A percentile compares a stretch with the other conserved stretches of the same genome.
Conservation (phyloP, 768 basidiomycete genomes). For the Chalciporus chontae region DNA sequence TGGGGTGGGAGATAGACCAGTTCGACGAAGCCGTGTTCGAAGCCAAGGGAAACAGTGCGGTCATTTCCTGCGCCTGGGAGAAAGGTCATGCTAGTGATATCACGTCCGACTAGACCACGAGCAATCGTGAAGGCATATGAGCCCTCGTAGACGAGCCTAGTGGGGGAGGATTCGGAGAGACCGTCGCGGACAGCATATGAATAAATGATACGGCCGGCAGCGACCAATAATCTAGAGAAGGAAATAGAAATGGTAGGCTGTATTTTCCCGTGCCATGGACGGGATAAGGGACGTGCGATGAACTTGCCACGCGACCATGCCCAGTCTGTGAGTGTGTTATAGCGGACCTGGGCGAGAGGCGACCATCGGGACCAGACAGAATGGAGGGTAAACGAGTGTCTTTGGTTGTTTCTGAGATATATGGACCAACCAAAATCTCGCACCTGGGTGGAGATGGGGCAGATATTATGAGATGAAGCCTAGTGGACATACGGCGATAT, state of each 20-base stretch:
- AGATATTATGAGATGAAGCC: background rate
- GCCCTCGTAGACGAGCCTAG: conserved; percentile 47
- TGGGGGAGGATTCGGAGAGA: conserved; percentile 30
- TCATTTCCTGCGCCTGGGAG: conserved; percentile 43
- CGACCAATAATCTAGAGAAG: conserved; percentile 53
- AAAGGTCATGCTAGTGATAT: conserved; percentile 56
- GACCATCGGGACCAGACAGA: conserved; percentile 44
- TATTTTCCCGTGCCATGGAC: conserved; percentile 52
- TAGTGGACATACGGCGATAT: conserved; percentile 38
- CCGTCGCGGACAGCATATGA: conserved; percentile 48
- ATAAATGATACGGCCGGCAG: conserved; percentile 54
- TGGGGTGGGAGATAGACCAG: conserved; percentile 36
- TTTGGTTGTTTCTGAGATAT: conserved; percentile 48
- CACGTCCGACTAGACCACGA: conserved; percentile 31
- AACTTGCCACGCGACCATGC: conserved; percentile 52
- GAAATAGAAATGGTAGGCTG: conserved; percentile 58
- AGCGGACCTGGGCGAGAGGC: conserved; percentile 41
- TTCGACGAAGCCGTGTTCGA: conserved; percentile 56
- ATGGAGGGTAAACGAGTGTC: conserved; percentile 52
- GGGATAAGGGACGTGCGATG: conserved; percentile 61
- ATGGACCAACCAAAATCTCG: conserved; percentile 56
- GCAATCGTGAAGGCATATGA: conserved; percentile 36
- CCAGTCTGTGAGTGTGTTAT: conserved; percentile 49
- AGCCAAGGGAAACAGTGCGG: conserved; percentile 50
- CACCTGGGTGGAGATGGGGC: conserved; percentile 39